phyloP scores from a whole-genome alignment of 257 asterid genomes.

The Catharanthus roseus region DNA sequence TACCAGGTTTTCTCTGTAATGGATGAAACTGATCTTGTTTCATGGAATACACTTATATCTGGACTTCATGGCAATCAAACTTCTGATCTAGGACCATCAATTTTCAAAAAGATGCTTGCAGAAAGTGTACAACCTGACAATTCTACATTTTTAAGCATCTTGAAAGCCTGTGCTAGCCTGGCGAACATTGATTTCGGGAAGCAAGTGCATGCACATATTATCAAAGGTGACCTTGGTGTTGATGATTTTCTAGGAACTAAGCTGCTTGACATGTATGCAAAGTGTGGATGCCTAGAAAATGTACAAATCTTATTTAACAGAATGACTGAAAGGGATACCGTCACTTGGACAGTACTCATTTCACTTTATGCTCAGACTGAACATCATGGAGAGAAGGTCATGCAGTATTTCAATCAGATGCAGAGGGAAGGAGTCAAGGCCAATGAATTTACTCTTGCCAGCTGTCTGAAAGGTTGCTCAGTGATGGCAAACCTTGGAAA shows the following conservation, averaged over 20 bases:
- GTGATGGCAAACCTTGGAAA: constrained; percentile 56
- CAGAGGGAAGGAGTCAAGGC: constrained; percentile 52
- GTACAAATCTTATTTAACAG: constrained; percentile 47
- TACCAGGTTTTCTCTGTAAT: constrained; percentile 40
- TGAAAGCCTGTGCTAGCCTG: constrained; percentile 61
- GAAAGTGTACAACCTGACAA: constrained; percentile 66
- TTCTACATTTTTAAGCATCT: constrained; percentile 58
- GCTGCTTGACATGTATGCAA: constrained; percentile 71
- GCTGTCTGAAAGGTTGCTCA: constrained; percentile 65
- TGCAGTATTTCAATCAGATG: constrained; percentile 57
- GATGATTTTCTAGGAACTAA: constrained; percentile 56
- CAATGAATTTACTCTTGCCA: constrained; percentile 66
- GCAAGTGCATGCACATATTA: constrained; percentile 62
- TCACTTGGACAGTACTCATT: constrained; percentile 62
- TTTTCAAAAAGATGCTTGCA: constrained; percentile 50
- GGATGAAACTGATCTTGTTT: constrained; percentile 47
- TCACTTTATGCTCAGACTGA: constrained; percentile 57
- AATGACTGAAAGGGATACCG: constrained; percentile 49
- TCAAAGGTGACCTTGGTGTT: constrained; percentile 35
- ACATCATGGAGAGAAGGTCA: constrained; percentile 68
- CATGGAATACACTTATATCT: constrained; percentile 77
- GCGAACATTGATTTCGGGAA: constrained; percentile 46
- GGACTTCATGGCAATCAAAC: constrained; percentile 55
- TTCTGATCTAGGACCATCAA: constrained; percentile 47
- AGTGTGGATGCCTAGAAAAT: constrained; percentile 50